Base-by-base conservation (phyloP, 2,329 filamentous ascomycete species). In the Pyricularia sp. region DNA sequence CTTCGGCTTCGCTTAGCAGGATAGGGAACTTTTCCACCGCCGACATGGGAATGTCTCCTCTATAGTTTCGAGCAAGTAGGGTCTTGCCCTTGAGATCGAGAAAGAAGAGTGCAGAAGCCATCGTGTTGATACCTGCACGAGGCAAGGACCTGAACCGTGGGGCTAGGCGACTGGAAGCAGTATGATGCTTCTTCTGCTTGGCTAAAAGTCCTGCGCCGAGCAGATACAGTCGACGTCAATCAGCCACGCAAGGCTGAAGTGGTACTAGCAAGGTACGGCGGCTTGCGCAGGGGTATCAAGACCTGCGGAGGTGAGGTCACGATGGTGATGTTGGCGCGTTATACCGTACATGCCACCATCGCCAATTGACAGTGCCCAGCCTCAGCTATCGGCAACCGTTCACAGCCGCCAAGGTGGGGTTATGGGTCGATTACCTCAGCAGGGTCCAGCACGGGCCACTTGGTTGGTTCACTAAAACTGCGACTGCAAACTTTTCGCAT, bases 31-130 rank as follows among this genome's bases (percentile, higher is more conserved):
- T 96, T 82, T 99, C 95, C 76, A 99, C 95, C 50, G 95, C 95
- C 70, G 93, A 97, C 95, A 99, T 98, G 80, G 95, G 95, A 73
- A 99, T 97, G 76, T 99, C 95, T 79, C 95, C 95, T 79, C 95
- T 89, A 81, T 99, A 99, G 84, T 99, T 99, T 77, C 95, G 92
- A 80, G 95, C 95, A 77, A 99, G 87, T 75, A 99, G 94, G 84
- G 95, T 98, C 94, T 97, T 99, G 92, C 95, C 95, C 93, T 99
- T 99, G 74, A 99, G 87, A 81, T 99, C 95, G 76, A 99, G 90
- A 80, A 99, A 99, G 87, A 99, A 99, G 77, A 99, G 79, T 73
- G 95, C 95, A 71, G 95, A 99, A 75, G 95, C 95, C 95, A 99
- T 99, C 78, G 75, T 11, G 58, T 17, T 12, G 20, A n/a, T 85